Conservation (phyloP, 2,329 filamentous ascomycete species). For the Myotisia sp. region DNA sequence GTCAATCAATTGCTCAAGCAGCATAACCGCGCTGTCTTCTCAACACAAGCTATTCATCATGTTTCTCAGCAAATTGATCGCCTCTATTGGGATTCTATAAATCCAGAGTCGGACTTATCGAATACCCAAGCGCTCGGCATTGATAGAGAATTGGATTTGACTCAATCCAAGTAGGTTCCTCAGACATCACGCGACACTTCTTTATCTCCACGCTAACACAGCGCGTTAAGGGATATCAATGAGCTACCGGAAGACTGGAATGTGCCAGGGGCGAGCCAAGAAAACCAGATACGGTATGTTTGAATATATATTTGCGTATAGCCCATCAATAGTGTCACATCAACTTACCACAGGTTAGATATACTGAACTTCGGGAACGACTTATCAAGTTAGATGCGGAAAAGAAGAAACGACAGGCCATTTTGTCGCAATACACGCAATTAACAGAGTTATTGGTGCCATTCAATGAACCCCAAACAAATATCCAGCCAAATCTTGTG, state of each 20-base stretch:
- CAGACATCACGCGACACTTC: not conserved
- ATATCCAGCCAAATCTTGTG: constrained; percentile 42
- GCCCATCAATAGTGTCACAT: not conserved
- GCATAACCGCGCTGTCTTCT: constrained; percentile 41
- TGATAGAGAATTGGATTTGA: constrained; percentile 27
- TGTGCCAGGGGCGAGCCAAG: constrained; percentile 19
- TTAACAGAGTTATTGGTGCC: constrained; percentile 35
- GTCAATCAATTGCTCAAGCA: constrained; percentile 39
- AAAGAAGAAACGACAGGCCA: constrained; percentile 33
- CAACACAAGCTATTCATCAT: constrained; percentile 40
- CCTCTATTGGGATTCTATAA: constrained; percentile 40
- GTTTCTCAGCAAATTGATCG: constrained; percentile 42
- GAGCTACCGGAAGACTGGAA: constrained; percentile 26
- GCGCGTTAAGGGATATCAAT: constrained; percentile 28
- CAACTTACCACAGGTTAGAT: constrained; percentile 15
- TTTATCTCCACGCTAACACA: constrained; percentile 6
- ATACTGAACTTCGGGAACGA: constrained; percentile 27
- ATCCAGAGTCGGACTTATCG: constrained; percentile 19
- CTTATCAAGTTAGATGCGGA: constrained; percentile 34
- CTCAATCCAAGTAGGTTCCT: constrained; percentile 21
- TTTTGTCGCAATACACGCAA: constrained; percentile 34
- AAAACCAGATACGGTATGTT: constrained; percentile 22
- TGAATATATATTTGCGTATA: constrained; percentile 1
- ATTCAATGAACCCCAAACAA: constrained; percentile 35
- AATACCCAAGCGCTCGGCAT: constrained; percentile 18